phyloP scores from a whole-genome alignment of 176 grass and related monocot species.

The Ampelocalamus luodianensis region DNA sequence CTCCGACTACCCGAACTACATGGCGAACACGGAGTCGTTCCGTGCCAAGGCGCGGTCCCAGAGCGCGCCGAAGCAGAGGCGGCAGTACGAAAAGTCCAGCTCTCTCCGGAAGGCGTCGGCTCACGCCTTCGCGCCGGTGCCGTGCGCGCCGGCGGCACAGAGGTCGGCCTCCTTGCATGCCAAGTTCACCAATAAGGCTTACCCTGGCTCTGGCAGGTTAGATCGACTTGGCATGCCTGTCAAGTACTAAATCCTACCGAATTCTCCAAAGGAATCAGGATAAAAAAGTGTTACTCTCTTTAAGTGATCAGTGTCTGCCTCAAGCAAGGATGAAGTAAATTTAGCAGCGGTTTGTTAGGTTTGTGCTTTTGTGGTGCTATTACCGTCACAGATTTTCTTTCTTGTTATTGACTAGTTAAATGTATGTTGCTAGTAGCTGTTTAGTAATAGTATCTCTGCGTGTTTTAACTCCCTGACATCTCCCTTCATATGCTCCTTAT shows the following conservation, averaged over 20 bases:
- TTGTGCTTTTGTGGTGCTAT: slow-evolving; percentile 19
- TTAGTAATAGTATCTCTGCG: slow-evolving; percentile 34
- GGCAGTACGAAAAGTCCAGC: slow-evolving; percentile 59
- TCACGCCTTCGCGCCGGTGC: slow-evolving; percentile 31
- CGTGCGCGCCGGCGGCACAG: slow-evolving; percentile 31
- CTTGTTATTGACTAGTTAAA: slow-evolving; percentile 30
- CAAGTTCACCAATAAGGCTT: slow-evolving; percentile 77
- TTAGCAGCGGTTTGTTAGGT: slow-evolving; percentile 18
- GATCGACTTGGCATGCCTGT: slow-evolving; percentile 81
- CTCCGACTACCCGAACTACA: slow-evolving; percentile 92
- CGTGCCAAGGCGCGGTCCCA: slow-evolving; percentile 85
- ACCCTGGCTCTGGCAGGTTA: slow-evolving; percentile 72
- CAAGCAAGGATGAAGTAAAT: slow-evolving; percentile 6
- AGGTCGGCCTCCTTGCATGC: slow-evolving; percentile 58
- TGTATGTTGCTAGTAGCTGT: slow-evolving; percentile 49
- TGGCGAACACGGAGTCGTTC: slow-evolving; percentile 93
- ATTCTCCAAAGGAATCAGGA: not conserved
- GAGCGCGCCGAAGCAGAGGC: slow-evolving; percentile 84
- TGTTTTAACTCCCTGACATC: slow-evolving; percentile 32
- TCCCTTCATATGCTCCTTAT: not conserved
- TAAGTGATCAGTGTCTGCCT: not conserved
- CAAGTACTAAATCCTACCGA: slow-evolving; percentile 49
- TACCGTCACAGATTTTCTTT: slow-evolving; percentile 44
- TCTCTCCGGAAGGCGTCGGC: slow-evolving; percentile 55
- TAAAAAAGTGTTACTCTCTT: not conserved